Conservation (phyloP, 495 filamentous ascomycete species). For the Xeromyces bisporus region DNA sequence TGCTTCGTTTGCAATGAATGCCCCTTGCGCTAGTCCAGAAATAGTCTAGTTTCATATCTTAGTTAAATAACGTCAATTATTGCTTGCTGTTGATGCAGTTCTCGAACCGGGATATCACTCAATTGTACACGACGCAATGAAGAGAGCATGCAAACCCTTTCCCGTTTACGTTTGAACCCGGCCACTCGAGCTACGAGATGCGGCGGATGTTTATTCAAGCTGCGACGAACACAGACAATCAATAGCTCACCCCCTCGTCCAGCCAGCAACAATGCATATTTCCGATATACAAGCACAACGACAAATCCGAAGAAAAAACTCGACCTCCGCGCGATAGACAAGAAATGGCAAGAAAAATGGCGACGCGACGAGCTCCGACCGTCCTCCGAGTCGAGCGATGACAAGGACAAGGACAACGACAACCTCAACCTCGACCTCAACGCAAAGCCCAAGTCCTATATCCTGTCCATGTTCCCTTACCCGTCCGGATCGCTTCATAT, state of each 20-base stretch:
- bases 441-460: conserved; percentile 45
- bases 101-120: too few species aligned
- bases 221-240: too few species aligned
- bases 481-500: conserved; percentile 81
- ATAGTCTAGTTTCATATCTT: too few species aligned
- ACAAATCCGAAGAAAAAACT: conserved; percentile 20
- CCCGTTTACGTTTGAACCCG: conserved; percentile 15
- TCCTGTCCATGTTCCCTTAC: conserved; percentile 88
- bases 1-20: too few species aligned
- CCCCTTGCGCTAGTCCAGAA: too few species aligned
- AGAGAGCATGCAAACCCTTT: conserved; percentile 16
- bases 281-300: conserved; percentile 13
- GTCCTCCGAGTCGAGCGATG: conserved; percentile 2
- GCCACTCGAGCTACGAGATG: conserved; percentile 8
- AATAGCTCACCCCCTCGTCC: conserved; percentile 1
- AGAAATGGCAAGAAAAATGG: conserved; percentile 58
- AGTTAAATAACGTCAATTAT: too few species aligned
- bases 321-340: conserved; percentile 47
- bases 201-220: conserved; percentile 7
- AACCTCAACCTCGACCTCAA: too few species aligned
- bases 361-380: conserved; percentile 10
- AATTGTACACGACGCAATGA: conserved; percentile 8
- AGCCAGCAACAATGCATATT: conserved; percentile 5
- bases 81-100: too few species aligned
- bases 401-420: too few species aligned